Evolutionary conservation across 2,329 filamentous ascomycete genomes (phyloP), one percentile per base, ranked within the genome.

Genomic region (Apiospora rasikravindrae): DNA sequence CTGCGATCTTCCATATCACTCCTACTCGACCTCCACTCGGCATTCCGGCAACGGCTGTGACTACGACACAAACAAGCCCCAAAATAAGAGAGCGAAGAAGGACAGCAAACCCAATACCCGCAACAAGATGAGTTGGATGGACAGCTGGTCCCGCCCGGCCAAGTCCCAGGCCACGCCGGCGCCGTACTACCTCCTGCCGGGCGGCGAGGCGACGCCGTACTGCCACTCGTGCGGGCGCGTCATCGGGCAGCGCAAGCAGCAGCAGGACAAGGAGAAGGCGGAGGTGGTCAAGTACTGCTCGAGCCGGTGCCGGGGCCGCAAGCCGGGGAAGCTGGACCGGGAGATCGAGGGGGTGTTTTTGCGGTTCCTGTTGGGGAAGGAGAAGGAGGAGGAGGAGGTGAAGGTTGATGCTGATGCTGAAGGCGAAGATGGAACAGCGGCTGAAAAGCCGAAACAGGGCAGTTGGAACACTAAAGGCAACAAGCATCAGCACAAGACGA

Each of bases 161-260:
- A 84, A 85, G 69, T 79, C 79, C 14, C 81, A 84, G 74, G 78
- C 83, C 8, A 82, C 80, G 0, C 88, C 88, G 14, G 85, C 87
- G 13, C 89, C 88, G 0, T 85, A 86, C 68, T 91, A 91, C 75
- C 81, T 90, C 37, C 82, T 83, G 0, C 78, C 80, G 0, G 82
- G 83, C 2, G 83, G 84, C 61, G 86, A 88, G 67, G 78, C 82
- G 37, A 86, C 85, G 0, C 85, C 86, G 0, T 90, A 90, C 77
- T 90, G 88, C 75, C 85, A 86, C 73, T 85, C 86, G 16, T 91
- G 88, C 74, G 88, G 89, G 0, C 83, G 88, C 53, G 84, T 88
- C 2, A 89, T 90, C 51, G 84, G 86, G 74, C 78, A 76, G 8
- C 77, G 80, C 40, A 33, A 29, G 22, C 57, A 49, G 19, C 19